Conservation (phyloP, 2,329 filamentous ascomycete genomes). For the Bipolaris victoriae region DNA sequence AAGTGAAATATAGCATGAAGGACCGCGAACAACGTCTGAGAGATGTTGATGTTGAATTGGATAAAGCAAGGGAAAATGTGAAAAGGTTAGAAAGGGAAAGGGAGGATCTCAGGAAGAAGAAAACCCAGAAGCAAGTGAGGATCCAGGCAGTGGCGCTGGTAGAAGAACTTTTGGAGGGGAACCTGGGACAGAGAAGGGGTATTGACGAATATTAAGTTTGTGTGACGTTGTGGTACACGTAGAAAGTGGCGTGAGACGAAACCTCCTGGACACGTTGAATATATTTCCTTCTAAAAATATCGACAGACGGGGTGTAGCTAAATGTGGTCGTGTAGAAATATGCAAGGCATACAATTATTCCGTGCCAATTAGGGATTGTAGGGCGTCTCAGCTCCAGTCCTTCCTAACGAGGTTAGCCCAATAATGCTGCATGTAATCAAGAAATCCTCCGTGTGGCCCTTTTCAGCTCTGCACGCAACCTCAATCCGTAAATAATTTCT, state of each 20-base stretch:
- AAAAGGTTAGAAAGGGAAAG: slow-evolving; percentile 5
- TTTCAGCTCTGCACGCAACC: not conserved
- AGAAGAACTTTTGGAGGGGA: slow-evolving; percentile 2
- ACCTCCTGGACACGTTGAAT: not conserved
- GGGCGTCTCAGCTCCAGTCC: not conserved
- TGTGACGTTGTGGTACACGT: not conserved
- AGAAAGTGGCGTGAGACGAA: not conserved
- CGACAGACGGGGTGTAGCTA: not conserved
- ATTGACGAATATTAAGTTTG: not conserved
- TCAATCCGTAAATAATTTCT: not conserved
- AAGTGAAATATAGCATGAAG: not conserved
- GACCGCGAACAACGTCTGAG: not conserved
- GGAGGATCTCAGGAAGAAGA: slow-evolving; percentile 4
- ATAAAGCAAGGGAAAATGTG: slow-evolving; percentile 7
- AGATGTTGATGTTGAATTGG: slow-evolving; percentile 5
- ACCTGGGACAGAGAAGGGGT: not conserved
- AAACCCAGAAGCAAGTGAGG: not conserved
- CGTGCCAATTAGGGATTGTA: not conserved
- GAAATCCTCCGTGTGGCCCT: not conserved
- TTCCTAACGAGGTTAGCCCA: not conserved
- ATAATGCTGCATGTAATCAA: not conserved
- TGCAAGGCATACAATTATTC: not conserved
- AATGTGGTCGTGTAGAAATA: not conserved
- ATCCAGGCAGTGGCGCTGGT: slow-evolving; percentile 3
- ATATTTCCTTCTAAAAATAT: not conserved